phyloP scores from a whole-genome alignment of 176 grass and related monocot genomes.

The Secale cereale region DNA sequence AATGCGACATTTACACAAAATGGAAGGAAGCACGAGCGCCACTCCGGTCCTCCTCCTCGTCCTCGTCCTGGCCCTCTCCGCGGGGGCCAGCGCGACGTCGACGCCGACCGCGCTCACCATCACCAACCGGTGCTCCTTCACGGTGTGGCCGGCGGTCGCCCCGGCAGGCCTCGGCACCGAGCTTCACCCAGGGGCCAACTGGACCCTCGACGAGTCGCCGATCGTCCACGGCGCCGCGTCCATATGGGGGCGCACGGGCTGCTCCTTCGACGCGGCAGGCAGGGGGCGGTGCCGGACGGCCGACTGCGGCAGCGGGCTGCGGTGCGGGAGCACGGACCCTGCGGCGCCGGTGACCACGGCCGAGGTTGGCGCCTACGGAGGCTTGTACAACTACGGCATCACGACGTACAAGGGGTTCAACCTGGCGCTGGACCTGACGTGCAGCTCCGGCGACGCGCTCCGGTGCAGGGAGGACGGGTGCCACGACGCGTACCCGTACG shows the following conservation, averaged over 20 bases:
- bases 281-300: neutral
- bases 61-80: neutral
- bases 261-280: neutral
- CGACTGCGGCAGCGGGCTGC: neutral
- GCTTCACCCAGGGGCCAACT: neutral
- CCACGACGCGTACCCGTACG: neutral
- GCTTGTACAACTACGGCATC: neutral
- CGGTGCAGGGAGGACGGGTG: neutral
- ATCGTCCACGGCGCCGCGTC: neutral
- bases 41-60: neutral
- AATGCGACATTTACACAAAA: no score
- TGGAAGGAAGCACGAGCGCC: no score
- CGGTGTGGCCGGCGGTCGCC: constrained; percentile 20
- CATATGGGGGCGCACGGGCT: constrained; percentile 16
- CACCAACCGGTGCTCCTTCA: constrained; percentile 40
- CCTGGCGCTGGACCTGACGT: neutral
- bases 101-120: constrained; percentile 16
- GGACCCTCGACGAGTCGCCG: neutral
- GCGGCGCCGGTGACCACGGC: neutral
- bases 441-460: constrained; percentile 8
- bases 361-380: neutral
- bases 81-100: neutral
- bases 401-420: neutral
- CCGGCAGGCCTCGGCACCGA: neutral
- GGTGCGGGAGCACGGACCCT: neutral